phyloP scores from a whole-genome alignment of 2,329 filamentous ascomycete species.

The Anisogramma anomala region DNA sequence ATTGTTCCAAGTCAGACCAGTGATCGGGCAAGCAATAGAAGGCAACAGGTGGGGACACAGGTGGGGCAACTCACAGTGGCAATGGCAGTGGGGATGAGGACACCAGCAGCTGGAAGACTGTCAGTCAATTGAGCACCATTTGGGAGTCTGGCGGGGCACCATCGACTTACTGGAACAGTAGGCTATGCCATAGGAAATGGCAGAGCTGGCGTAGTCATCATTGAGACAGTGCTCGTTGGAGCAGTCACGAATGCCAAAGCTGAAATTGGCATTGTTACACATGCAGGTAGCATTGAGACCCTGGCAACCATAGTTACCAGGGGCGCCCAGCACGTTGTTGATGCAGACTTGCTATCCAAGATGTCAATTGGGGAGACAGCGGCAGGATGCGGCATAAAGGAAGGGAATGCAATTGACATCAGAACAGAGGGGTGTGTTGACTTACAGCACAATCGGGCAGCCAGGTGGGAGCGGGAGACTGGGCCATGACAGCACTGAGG shows the following conservation, averaged over 20 bases:
- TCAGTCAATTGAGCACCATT: no score
- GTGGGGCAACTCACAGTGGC: constrained; percentile 15
- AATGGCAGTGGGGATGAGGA: constrained; percentile 24
- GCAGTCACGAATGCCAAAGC: constrained; percentile 41
- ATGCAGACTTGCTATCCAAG: constrained; percentile 34
- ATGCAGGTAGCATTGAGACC: constrained; percentile 27
- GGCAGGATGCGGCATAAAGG: constrained; percentile 13
- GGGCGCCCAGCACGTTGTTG: constrained; percentile 39
- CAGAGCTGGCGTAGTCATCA: constrained; percentile 24
- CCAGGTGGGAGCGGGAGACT: constrained; percentile 26
- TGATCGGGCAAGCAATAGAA: no score
- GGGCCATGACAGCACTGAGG: constrained; percentile 30
- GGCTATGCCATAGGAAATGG: constrained; percentile 28
- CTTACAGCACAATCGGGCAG: constrained; percentile 45
- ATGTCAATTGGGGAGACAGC: not conserved
- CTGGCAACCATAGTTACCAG: constrained; percentile 33
- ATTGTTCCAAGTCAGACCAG: not conserved
- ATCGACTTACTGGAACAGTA: constrained; percentile 28
- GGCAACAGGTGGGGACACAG: not conserved
- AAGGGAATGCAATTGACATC: no score
- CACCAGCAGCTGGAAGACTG: constrained; percentile 22
- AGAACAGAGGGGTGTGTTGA: constrained; percentile 16
- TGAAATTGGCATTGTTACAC: constrained; percentile 35
- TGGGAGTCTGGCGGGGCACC: not conserved
- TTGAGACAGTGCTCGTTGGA: constrained; percentile 30